Evolutionary conservation across 139 green algal genomes (phyloP).

Genomic region (Micractinium conductrix): DNA sequence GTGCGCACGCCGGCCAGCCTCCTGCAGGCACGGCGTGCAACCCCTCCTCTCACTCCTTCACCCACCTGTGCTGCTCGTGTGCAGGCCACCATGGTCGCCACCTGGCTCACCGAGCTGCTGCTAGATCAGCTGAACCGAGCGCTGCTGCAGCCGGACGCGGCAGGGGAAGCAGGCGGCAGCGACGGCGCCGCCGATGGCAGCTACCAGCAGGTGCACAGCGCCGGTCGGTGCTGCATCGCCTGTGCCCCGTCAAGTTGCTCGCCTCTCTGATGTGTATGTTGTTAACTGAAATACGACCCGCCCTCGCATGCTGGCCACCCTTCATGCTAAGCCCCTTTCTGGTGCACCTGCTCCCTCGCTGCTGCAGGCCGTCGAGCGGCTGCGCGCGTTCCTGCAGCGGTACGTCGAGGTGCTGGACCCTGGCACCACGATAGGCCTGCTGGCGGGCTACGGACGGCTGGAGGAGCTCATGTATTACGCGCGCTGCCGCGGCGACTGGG

Average conservation of each 20-base stretch:
- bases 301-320: too few relatives aligned
- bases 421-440: slow-evolving; percentile 80
- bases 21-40: too few relatives aligned
- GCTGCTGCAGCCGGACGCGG: slow-evolving; percentile 49
- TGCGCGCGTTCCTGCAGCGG: slow-evolving; percentile 43
- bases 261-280: too few relatives aligned
- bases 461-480: slow-evolving; percentile 91
- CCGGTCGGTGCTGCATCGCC: not conserved
- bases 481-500: slow-evolving; percentile 76
- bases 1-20: too few relatives aligned
- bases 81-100: slow-evolving; percentile 90
- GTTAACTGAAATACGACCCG: too few relatives aligned
- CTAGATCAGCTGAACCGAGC: slow-evolving; percentile 87
- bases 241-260: not conserved
- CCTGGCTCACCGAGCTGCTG: slow-evolving; percentile 93
- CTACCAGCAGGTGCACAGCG: slow-evolving; percentile 18
- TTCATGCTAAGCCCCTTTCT: not conserved
- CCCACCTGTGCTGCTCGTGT: too few relatives aligned
- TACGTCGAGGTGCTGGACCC: slow-evolving; percentile 73
- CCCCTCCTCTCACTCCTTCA: too few relatives aligned
- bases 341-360: too few relatives aligned
- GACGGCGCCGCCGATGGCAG: not conserved
- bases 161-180: slow-evolving; percentile 28
- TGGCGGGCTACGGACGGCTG: slow-evolving; percentile 86
- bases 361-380: not conserved